Percentiles rank a stretch among this genome's conserved stretches.
These are phyloP conservation scores for Buddleja alternifolia DNA, from an alignment of 257 asterid genomes.

Conservation along the genomic window DNA sequence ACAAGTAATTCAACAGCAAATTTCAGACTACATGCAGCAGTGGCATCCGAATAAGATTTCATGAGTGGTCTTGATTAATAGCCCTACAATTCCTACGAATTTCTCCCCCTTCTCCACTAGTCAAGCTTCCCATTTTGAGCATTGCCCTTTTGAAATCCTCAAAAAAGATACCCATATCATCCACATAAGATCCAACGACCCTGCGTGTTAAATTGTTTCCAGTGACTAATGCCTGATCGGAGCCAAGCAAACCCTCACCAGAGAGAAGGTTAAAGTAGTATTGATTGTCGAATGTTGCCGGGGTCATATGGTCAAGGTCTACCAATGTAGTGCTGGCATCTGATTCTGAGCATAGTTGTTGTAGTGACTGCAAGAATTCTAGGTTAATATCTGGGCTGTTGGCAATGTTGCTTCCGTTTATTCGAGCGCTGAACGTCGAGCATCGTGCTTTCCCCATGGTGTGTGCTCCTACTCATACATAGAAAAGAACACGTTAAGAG, in stretches of 20 bases:
- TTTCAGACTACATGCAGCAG: background rate
- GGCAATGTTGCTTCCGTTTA: slow-evolving; percentile 31
- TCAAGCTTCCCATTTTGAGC: slow-evolving; percentile 71
- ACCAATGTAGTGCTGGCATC: slow-evolving; percentile 56
- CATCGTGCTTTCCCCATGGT: slow-evolving; percentile 90
- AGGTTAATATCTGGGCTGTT: slow-evolving; percentile 42
- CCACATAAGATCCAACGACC: slow-evolving; percentile 47
- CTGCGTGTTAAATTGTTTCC: slow-evolving; percentile 42
- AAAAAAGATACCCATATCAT: slow-evolving; percentile 39
- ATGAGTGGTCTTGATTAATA: slow-evolving; percentile 38
- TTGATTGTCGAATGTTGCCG: slow-evolving; percentile 65
- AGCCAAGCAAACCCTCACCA: slow-evolving; percentile 72
- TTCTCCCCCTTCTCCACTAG: slow-evolving; percentile 50
- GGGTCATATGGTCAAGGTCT: slow-evolving; percentile 65
- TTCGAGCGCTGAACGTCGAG: slow-evolving; percentile 57
- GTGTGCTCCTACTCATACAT: slow-evolving; percentile 63
- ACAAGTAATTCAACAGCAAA: background rate
- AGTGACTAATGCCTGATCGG: slow-evolving; percentile 61
- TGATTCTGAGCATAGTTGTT: slow-evolving; percentile 55
- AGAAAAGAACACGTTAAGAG: background rate
- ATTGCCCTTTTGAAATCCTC: slow-evolving; percentile 65
- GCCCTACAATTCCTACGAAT: slow-evolving; percentile 66
- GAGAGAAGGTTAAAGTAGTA: slow-evolving; percentile 71
- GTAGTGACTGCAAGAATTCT: slow-evolving; percentile 63
- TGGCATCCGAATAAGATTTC: background rate